A percentile compares a stretch with the other conserved stretches of the same genome.
Evolutionary conservation across 768 basidiomycete species (phyloP).

Genomic region (Termitomyces sp.): DNA sequence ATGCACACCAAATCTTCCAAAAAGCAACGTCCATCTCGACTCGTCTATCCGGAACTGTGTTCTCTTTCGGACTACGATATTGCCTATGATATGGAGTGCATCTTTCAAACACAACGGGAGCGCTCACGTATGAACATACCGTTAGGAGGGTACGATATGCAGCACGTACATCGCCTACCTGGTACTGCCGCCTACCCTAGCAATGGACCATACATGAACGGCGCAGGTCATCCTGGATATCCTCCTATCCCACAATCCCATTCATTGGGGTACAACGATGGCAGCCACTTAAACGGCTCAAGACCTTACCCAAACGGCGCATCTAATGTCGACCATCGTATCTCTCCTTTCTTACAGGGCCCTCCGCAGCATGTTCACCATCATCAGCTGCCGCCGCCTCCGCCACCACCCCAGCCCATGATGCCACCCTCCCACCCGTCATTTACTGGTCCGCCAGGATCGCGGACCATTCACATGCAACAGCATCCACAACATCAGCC

Average conservation of each 20-base stretch:
- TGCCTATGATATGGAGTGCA: constrained; percentile 47
- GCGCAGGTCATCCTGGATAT: not conserved
- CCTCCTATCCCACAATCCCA: not conserved
- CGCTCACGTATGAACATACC: constrained; percentile 14
- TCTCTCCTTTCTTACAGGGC: constrained; percentile 3
- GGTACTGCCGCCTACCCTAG: constrained; percentile 4
- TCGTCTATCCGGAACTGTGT: constrained; percentile 41
- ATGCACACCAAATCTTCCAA: constrained; percentile 20
- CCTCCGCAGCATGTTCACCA: constrained; percentile 10
- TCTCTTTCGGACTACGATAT: constrained; percentile 45
- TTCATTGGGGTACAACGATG: constrained; percentile 4
- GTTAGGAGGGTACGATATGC: constrained; percentile 13
- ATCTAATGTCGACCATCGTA: constrained; percentile 6
- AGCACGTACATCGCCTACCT: constrained; percentile 9
- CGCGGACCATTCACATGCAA: constrained; percentile 16
- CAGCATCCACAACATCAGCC: constrained; percentile 12
- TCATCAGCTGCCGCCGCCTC: not conserved
- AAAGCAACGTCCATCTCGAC: constrained; percentile 18
- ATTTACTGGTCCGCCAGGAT: constrained; percentile 13
- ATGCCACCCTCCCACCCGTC: constrained; percentile 7
- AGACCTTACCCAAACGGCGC: constrained; percentile 1
- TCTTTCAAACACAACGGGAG: constrained; percentile 38
- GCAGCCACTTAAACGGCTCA: not conserved
- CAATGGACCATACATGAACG: constrained; percentile 1
- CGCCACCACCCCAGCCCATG: constrained; percentile 4